These are phyloP conservation scores for Pinus tabuliformis DNA, from an alignment of 75 land plant genomes.

Conservation along the genomic window DNA sequence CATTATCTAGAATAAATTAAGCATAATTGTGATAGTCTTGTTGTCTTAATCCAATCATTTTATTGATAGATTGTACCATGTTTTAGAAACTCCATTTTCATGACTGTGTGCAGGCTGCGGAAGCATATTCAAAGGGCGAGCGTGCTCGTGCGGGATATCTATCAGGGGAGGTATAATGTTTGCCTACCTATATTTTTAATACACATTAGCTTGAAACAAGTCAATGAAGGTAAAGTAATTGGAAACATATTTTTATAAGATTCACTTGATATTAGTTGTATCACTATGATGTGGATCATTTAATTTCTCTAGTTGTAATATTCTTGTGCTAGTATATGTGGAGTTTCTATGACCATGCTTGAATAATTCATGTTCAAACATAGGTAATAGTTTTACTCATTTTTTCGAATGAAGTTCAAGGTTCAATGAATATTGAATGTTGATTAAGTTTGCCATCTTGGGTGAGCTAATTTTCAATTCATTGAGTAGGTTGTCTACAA, in stretches of 20 bases:
- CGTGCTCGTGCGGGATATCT: conserved; percentile 52
- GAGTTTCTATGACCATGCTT: background rate
- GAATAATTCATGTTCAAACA: too few relatives aligned
- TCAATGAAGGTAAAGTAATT: too few relatives aligned
- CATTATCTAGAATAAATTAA: background rate
- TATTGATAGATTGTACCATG: background rate
- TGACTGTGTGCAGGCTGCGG: conserved; percentile 51
- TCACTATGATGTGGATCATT: background rate
- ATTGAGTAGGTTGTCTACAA: background rate
- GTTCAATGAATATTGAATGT: too few relatives aligned
- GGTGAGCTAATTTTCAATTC: too few relatives aligned
- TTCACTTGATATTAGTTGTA: background rate
- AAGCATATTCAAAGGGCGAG: conserved; percentile 67
- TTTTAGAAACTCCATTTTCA: background rate
- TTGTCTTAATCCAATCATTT: background rate
- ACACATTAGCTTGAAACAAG: too few relatives aligned
- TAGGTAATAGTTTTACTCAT: too few relatives aligned
- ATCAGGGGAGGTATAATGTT: conserved; percentile 54
- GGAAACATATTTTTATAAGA: background rate
- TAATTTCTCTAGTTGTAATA: background rate
- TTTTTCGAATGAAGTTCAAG: too few relatives aligned
- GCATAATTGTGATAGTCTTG: background rate
- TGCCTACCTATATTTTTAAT: background rate
- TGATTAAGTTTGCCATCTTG: too few relatives aligned
- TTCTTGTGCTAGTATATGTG: background rate